phyloP scores from a whole-genome alignment of 495 filamentous ascomycete genomes.

The Xylaria intraflava region DNA sequence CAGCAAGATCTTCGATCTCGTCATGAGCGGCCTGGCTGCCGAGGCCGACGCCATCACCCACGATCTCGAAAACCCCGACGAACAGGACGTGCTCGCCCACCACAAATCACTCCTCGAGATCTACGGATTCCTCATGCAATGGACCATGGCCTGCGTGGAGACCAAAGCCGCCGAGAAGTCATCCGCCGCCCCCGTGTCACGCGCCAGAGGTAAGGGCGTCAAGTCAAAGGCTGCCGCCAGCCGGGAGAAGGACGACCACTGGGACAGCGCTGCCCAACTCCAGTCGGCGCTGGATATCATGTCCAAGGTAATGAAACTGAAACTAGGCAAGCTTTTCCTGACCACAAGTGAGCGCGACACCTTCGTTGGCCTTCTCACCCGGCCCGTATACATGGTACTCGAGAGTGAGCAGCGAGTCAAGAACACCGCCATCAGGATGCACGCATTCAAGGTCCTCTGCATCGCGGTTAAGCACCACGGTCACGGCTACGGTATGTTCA shows the following conservation, averaged over 20 bases:
- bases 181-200: conserved; percentile 56
- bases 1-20: conserved; percentile 88
- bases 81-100: conserved; percentile 74
- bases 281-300: conserved; percentile 85
- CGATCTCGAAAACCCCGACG: conserved; percentile 78
- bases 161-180: conserved; percentile 88
- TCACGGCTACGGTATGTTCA: conserved; percentile 76
- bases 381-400: conserved; percentile 87
- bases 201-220: conserved; percentile 68
- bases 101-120: conserved; percentile 91
- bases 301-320: conserved; percentile 92
- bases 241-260: conserved; percentile 60
- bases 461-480: conserved; percentile 98
- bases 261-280: conserved; percentile 84
- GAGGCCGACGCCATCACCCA: conserved; percentile 80
- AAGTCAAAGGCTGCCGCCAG: conserved; percentile 55
- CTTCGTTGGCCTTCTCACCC: conserved; percentile 84
- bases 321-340: conserved; percentile 83
- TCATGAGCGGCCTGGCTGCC: conserved; percentile 88
- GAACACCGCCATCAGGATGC: conserved; percentile 85
- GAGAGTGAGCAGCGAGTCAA: conserved; percentile 94
- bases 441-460: conserved; percentile 92
- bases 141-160: conserved; percentile 88
- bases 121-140: conserved; percentile 90
- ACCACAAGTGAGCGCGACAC: conserved; percentile 97